Conservation (phyloP, 176 grass and related monocot species). For the Tillandsia leiboldiana region DNA sequence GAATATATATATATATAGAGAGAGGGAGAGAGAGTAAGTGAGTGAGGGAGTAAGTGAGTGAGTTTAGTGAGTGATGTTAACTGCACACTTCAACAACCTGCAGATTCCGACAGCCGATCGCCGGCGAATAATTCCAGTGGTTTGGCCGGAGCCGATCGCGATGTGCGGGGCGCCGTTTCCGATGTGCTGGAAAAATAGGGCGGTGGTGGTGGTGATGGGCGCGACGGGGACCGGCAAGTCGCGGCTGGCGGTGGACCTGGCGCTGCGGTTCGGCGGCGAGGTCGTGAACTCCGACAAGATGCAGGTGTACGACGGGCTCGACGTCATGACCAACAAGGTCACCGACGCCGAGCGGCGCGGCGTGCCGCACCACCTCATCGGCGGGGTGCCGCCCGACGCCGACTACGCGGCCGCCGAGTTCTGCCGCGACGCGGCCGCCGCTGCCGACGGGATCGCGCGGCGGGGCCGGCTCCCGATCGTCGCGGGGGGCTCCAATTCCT, state of each 20-base stretch:
- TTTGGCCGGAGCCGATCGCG: not conserved
- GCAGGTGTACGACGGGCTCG: slow-evolving; percentile 27
- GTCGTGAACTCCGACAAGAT: slow-evolving; percentile 58
- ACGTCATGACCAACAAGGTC: slow-evolving; percentile 53
- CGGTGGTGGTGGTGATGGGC: slow-evolving; percentile 48
- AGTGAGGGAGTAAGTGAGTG: no score
- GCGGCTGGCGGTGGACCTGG: slow-evolving; percentile 35
- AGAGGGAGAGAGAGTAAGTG: no score
- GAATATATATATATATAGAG: no score
- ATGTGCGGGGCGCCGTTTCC: not conserved
- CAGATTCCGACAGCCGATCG: not conserved
- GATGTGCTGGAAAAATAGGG: slow-evolving; percentile 11
- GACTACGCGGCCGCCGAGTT: slow-evolving; percentile 35
- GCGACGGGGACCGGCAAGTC: slow-evolving; percentile 49
- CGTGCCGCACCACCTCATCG: slow-evolving; percentile 42
- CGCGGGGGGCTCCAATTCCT: slow-evolving; percentile 41
- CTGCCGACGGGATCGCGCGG: slow-evolving; percentile 2
- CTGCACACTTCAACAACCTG: no score
- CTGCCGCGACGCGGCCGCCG: slow-evolving; percentile 19
- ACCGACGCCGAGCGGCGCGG: slow-evolving; percentile 22
- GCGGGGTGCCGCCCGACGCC: slow-evolving; percentile 14
- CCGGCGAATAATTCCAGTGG: not conserved
- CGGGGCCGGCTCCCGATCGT: slow-evolving; percentile 25
- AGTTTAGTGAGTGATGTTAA: no score
- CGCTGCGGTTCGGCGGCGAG: slow-evolving; percentile 35